A percentile compares a stretch with the other conserved stretches of the same genome.
Conservation (phyloP, 2,329 filamentous ascomycete species). For the Zasmidium citrigriseum region DNA sequence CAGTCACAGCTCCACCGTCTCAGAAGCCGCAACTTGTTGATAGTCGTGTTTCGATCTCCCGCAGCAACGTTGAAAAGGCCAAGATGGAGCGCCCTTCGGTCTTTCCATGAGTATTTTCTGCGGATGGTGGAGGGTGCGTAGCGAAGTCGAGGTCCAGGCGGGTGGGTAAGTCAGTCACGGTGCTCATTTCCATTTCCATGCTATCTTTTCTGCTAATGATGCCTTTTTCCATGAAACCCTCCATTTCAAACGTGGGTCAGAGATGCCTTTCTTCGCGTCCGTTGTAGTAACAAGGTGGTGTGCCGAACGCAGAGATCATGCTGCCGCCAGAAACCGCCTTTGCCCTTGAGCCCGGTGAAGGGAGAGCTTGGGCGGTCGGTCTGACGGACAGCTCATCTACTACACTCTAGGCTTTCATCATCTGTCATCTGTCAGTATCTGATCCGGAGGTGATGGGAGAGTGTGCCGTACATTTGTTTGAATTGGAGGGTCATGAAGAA, state of each 20-base stretch:
- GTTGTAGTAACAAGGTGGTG: slow-evolving; percentile 96
- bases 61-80: slow-evolving; percentile 28
- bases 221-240: slow-evolving; percentile 4
- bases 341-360: slow-evolving; percentile 87
- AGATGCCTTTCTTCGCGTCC: slow-evolving; percentile 95
- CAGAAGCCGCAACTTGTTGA: slow-evolving; percentile 35
- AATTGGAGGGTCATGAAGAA: slow-evolving; percentile 92
- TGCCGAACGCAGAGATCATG: slow-evolving; percentile 99
- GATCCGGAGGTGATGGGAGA: background rate
- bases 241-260: slow-evolving; percentile 61
- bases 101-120: slow-evolving; percentile 20
- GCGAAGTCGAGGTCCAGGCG: too few relatives aligned
- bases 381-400: slow-evolving; percentile 76
- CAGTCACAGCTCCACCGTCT: slow-evolving; percentile 30
- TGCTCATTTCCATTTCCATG: background rate
- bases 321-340: slow-evolving; percentile 66
- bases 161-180: background rate
- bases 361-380: slow-evolving; percentile 76
- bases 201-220: background rate
- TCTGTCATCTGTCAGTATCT: slow-evolving; percentile 54
- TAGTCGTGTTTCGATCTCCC: slow-evolving; percentile 28
- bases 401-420: slow-evolving; percentile 99
- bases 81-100: slow-evolving; percentile 21
- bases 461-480: slow-evolving; percentile 82
- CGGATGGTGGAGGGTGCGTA: background rate